Percentiles rank a stretch among this genome's conserved stretches.
phyloP scores from a whole-genome alignment of 2,329 filamentous ascomycete species.

The Emydomyces testavorans region DNA sequence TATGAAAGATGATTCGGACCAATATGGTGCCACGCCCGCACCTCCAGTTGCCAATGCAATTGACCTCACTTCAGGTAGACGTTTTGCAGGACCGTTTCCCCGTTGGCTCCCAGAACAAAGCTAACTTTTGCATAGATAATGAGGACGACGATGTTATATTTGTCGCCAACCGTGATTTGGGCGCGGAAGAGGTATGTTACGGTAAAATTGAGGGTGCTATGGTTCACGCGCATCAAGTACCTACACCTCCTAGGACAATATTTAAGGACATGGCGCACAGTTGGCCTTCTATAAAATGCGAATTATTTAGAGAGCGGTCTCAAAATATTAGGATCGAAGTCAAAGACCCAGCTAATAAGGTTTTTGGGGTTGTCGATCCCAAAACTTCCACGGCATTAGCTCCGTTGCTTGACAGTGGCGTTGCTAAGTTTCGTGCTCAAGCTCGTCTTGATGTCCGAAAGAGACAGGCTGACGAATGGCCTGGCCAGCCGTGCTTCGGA shows the following conservation, averaged over 20 bases:
- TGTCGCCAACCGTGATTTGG: slow-evolving; percentile 47
- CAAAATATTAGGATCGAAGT: slow-evolving; percentile 56
- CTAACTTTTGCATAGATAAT: slow-evolving; percentile 22
- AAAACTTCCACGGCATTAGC: slow-evolving; percentile 56
- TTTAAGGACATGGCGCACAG: slow-evolving; percentile 43
- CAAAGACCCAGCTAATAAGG: slow-evolving; percentile 56
- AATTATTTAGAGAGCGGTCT: slow-evolving; percentile 49
- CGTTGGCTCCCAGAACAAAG: not conserved
- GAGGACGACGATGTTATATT: slow-evolving; percentile 33
- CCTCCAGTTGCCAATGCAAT: slow-evolving; percentile 44
- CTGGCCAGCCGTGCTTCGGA: slow-evolving; percentile 51
- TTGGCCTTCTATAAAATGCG: slow-evolving; percentile 65
- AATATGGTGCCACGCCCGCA: slow-evolving; percentile 19
- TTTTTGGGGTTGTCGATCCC: slow-evolving; percentile 65
- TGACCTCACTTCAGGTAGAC: slow-evolving; percentile 34
- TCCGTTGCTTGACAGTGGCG: slow-evolving; percentile 58
- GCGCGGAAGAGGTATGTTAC: slow-evolving; percentile 65
- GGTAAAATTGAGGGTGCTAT: slow-evolving; percentile 60
- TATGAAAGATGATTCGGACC: slow-evolving; percentile 48
- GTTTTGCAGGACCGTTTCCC: not conserved
- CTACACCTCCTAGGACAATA: slow-evolving; percentile 45
- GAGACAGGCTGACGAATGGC: slow-evolving; percentile 51
- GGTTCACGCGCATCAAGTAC: slow-evolving; percentile 57
- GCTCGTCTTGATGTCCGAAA: slow-evolving; percentile 58
- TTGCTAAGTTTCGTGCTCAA: slow-evolving; percentile 55